Conservation (phyloP, 1,284 basidiomycete species). For the Ceratobasidium sp. region DNA sequence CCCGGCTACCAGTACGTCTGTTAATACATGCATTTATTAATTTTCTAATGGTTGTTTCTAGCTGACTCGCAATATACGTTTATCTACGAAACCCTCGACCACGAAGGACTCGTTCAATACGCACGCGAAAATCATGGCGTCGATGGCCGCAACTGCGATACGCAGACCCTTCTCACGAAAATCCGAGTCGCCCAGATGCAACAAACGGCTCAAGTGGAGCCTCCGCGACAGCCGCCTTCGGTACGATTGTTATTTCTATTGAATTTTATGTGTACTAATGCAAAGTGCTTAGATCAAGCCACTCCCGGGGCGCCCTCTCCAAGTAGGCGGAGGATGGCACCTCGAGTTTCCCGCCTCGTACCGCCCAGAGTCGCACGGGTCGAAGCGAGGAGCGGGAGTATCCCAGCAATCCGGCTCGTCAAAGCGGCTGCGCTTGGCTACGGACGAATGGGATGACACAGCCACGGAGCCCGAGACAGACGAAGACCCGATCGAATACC, state of each 20-base stretch:
- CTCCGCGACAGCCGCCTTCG: slow-evolving; percentile 10
- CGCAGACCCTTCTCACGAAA: not conserved
- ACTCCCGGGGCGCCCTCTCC: not conserved
- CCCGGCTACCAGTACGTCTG: not conserved
- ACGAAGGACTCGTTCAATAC: slow-evolving; percentile 9
- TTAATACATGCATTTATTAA: not conserved
- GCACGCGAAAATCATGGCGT: not conserved
- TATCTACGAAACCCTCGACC: slow-evolving; percentile 10
- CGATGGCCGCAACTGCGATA: not conserved
- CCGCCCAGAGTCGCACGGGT: not conserved
- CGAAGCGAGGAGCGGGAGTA: not conserved
- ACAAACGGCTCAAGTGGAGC: slow-evolving; percentile 23
- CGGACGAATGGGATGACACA: not conserved
- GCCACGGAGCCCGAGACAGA: not conserved
- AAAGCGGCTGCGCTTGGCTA: not conserved
- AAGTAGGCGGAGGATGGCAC: slow-evolving; percentile 34
- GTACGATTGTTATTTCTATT: not conserved
- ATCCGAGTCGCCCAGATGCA: slow-evolving; percentile 13
- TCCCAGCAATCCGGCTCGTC: not conserved
- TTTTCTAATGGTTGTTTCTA: not conserved
- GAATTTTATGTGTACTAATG: not conserved
- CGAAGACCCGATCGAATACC: too few species aligned
- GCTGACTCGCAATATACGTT: not conserved
- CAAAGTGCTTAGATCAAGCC: not conserved
- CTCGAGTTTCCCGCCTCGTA: not conserved